Percentiles rank a stretch among this genome's conserved stretches.
Conservation (phyloP, 306 rosid genomes). For the Coriaria nepalensis region DNA sequence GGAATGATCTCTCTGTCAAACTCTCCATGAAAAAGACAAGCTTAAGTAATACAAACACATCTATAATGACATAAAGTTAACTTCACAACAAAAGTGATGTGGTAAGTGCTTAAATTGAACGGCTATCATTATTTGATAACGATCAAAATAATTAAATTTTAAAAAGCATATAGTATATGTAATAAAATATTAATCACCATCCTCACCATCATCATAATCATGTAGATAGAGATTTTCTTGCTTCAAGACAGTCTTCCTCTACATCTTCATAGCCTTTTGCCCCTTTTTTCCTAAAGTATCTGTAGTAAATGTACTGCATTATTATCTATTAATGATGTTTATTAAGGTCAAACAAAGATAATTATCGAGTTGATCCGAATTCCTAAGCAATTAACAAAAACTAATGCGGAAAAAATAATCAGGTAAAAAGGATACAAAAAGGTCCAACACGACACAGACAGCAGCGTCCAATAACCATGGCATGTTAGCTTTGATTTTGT, state of each 20-base stretch:
- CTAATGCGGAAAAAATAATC: not conserved
- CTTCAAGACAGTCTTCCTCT: not conserved
- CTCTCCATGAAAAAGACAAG: too few species aligned
- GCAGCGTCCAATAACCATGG: slow-evolving; percentile 87
- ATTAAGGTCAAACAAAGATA: slow-evolving; percentile 4
- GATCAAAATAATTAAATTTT: too few species aligned
- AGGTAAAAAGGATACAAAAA: slow-evolving; percentile 64
- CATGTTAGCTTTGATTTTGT: slow-evolving; percentile 66
- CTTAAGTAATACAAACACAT: too few species aligned
- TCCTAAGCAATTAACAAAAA: not conserved
- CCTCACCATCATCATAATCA: not conserved
- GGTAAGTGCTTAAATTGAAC: too few species aligned
- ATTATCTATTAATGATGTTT: slow-evolving; percentile 6
- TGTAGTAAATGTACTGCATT: slow-evolving; percentile 15
- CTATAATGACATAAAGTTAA: too few species aligned
- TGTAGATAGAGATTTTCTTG: slow-evolving; percentile 3
- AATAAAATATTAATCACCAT: too few species aligned
- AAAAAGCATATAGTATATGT: too few species aligned
- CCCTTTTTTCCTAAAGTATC: slow-evolving; percentile 10
- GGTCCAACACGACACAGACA: slow-evolving; percentile 75
- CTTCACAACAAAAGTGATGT: too few species aligned
- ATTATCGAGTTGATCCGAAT: not conserved
- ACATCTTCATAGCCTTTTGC: not conserved
- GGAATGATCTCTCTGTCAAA: too few species aligned
- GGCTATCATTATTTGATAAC: too few species aligned